Conservation (phyloP, 345 rosid species). For the Rhodomyrtus tomentosa region DNA sequence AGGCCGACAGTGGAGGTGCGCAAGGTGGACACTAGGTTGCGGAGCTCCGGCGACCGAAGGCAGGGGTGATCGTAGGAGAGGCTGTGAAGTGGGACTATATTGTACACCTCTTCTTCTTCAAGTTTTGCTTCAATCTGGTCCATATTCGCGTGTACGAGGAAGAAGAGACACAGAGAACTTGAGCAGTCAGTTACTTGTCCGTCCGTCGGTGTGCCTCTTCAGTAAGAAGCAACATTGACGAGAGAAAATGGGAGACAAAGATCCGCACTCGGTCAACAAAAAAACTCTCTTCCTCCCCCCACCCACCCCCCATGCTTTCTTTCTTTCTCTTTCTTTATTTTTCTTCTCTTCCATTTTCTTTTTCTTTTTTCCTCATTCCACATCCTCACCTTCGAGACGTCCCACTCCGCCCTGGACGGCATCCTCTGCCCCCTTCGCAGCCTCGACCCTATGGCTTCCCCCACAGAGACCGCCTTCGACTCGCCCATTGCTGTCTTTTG, state of each 20-base stretch:
- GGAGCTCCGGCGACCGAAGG: slow-evolving; percentile 51
- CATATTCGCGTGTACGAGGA: neutral
- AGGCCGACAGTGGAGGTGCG: slow-evolving; percentile 31
- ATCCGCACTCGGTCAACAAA: neutral
- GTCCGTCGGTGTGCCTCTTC: neutral
- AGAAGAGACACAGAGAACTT: neutral
- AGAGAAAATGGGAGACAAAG: rapidly evolving
- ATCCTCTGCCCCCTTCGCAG: no score
- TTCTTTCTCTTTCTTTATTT: no score
- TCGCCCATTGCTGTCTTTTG: no score
- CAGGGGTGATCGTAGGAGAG: slow-evolving; percentile 54
- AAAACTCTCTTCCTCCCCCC: no score
- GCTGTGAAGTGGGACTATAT: slow-evolving; percentile 63
- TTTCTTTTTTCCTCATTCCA: no score
- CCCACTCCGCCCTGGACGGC: no score
- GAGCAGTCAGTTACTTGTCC: neutral
- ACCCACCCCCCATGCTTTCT: no score
- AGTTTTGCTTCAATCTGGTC: neutral
- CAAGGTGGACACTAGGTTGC: slow-evolving; percentile 53
- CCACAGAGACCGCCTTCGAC: no score
- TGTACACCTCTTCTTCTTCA: slow-evolving; percentile 20
- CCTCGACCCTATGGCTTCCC: no score
- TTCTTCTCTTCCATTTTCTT: no score
- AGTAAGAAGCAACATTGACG: neutral
- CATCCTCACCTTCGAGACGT: no score